Base-by-base conservation (phyloP, 768 basidiomycete genomes). In the Russula virescens region DNA sequence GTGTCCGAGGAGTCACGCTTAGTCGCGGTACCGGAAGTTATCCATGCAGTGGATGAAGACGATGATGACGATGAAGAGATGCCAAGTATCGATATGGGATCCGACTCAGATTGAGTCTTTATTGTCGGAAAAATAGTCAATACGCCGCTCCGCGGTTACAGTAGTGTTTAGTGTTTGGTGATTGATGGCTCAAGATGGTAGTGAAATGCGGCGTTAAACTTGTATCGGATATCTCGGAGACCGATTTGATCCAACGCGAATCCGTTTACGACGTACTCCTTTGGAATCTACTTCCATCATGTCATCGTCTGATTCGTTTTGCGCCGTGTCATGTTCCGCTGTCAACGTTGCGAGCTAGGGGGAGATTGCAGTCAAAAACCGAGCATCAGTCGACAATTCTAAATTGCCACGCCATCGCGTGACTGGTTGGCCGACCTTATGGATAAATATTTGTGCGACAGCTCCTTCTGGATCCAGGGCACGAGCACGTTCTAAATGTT, bases 1-100 rank as follows among this genome's bases (percentile, higher is more conserved):
- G 23, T 23, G 2, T 11, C 46, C 53, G 53, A 54, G 45, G 50
- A 13, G 21, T 23, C 47, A 19, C 47, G 40, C 51, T 55, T 49
- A 45, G 47, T 31, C 25, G 19, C 49, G 5, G 52, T 25, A 19
- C 13, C 46, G 31, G 54, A 61, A 16, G 38, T 35, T 11, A 34
- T 45, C 9, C 16, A 58, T 49, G 63, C 45, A 18, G 62, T 65
- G 48, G 75, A 76, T n/a, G 76, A 72, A 9, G 78, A 84, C 4
- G 87, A 89, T 16, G 87, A 84, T 3, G 87, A 89, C 18, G 87
- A 89, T 65, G 86, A 86, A 64, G 82, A 83, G 50, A 85, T 94
- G 78, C 91, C 91, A 3, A 69, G 77, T 13, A 91, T 94, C 42
- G 81, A 92, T 70, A 76, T 91, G 77, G 84, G 80, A 45, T 92